Evolutionary conservation across 2,329 filamentous ascomycete genomes (phyloP).

Genomic region (Ophiognomonia clavigignenti-juglandacearum): DNA sequence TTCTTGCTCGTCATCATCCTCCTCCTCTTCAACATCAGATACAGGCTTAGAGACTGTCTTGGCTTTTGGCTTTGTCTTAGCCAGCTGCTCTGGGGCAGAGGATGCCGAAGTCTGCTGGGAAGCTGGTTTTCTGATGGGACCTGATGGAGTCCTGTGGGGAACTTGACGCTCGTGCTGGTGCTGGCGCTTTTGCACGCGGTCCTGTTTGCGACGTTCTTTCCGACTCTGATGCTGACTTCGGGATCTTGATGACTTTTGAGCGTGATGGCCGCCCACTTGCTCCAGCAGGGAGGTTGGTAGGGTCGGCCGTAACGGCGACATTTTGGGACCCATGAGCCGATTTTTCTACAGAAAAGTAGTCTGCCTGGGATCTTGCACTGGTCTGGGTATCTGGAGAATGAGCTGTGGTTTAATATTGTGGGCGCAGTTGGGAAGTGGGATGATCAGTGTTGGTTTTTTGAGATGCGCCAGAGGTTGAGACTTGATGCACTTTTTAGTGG

Average conservation of each 20-base stretch:
- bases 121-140: neutral
- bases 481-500: conserved; percentile 4
- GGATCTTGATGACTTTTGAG: conserved; percentile 9
- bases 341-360: neutral
- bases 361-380: neutral
- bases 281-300: conserved; percentile 39
- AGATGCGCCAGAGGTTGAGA: neutral
- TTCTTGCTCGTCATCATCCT: conserved; percentile 18
- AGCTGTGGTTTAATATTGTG: neutral
- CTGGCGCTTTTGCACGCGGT: conserved; percentile 52
- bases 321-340: conserved; percentile 3
- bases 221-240: conserved; percentile 29
- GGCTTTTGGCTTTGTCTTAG: neutral
- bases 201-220: conserved; percentile 64
- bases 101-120: neutral
- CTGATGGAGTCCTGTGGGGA: conserved; percentile 13
- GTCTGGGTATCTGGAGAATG: neutral
- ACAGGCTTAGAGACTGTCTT: conserved; percentile 11
- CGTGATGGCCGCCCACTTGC: conserved; percentile 30
- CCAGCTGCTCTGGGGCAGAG: neutral
- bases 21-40: conserved; percentile 23
- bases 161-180: conserved; percentile 30
- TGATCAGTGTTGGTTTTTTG: neutral
- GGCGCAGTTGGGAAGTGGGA: neutral
- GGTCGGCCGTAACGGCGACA: conserved; percentile 24